phyloP scores from a whole-genome alignment of 1,139 yeast genomes.

The Diutina scorzettiae region DNA sequence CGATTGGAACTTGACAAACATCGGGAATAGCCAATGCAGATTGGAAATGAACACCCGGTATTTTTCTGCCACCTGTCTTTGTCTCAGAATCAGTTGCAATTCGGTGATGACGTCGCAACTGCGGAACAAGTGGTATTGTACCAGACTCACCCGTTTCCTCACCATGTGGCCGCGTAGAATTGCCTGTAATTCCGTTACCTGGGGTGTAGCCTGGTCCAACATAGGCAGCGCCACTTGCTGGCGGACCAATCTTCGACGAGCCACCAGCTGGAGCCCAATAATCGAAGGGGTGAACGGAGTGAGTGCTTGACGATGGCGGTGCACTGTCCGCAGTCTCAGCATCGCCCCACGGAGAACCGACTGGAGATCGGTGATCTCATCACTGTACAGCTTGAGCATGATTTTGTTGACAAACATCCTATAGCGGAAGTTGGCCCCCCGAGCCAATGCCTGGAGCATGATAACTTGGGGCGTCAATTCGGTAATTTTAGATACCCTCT shows the following conservation, averaged over 20 bases:
- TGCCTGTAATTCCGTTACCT: constrained; percentile 16
- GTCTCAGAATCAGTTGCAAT: constrained; percentile 1
- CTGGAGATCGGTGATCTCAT: constrained; percentile 26
- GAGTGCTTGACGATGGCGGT: constrained; percentile 27
- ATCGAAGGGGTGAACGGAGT: constrained; percentile 17
- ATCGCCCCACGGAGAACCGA: constrained; percentile 32
- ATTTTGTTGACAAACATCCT: constrained; percentile 48
- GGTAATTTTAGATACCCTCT: not conserved
- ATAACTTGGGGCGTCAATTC: constrained; percentile 14
- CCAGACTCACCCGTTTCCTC: constrained; percentile 10
- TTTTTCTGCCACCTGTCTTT: not conserved
- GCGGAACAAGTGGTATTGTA: not conserved
- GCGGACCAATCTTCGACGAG: constrained; percentile 17
- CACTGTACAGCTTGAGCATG: constrained; percentile 42
- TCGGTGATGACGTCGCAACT: not conserved
- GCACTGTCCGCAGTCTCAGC: constrained; percentile 23
- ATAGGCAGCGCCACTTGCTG: not conserved
- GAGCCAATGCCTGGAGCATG: constrained; percentile 47
- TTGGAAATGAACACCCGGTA: constrained; percentile 4
- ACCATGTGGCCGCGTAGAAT: constrained; percentile 17
- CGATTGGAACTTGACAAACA: constrained; percentile 1
- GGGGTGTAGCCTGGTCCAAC: not conserved
- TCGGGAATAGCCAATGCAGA: constrained; percentile 5
- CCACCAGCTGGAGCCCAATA: constrained; percentile 25
- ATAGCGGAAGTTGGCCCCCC: constrained; percentile 58